phyloP scores from a whole-genome alignment of 108 stramenopile genomes.

The Nannochloropsis salina region DNA sequence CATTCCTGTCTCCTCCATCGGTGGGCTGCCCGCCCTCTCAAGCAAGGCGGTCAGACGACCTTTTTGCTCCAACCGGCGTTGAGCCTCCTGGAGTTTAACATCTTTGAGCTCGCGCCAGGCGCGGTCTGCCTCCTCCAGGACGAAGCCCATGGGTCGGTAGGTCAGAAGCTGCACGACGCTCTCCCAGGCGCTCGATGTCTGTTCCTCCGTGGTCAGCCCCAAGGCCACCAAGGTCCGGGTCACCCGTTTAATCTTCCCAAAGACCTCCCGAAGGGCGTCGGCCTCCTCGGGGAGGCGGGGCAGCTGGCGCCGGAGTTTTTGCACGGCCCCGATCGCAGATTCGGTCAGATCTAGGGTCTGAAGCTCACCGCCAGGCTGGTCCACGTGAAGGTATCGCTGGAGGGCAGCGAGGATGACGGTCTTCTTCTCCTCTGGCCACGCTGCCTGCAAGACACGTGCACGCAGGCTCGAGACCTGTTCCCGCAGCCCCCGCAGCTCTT shows the following conservation, averaged over 20 bases:
- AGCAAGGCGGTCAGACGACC: background rate
- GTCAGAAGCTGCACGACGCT: background rate
- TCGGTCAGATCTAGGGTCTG: background rate
- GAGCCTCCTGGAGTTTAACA: background rate
- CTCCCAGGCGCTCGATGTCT: background rate
- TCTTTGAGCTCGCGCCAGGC: background rate
- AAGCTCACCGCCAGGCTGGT: background rate
- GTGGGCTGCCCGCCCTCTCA: background rate
- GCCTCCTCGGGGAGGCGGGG: background rate
- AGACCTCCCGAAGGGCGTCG: background rate
- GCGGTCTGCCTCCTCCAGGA: background rate
- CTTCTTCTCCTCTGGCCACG: background rate
- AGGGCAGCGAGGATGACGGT: background rate
- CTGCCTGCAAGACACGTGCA: background rate
- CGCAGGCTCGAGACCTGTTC: background rate
- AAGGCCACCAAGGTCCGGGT: background rate
- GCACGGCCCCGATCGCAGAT: background rate
- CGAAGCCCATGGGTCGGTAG: background rate
- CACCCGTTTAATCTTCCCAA: background rate
- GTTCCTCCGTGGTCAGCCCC: background rate
- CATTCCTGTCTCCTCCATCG: background rate
- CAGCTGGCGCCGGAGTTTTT: background rate
- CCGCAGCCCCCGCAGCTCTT: background rate
- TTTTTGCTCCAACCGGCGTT: conserved; percentile 7
- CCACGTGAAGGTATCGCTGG: background rate